phyloP scores from a whole-genome alignment of 768 basidiomycete species.

The Rhizopogon vesiculosus region DNA sequence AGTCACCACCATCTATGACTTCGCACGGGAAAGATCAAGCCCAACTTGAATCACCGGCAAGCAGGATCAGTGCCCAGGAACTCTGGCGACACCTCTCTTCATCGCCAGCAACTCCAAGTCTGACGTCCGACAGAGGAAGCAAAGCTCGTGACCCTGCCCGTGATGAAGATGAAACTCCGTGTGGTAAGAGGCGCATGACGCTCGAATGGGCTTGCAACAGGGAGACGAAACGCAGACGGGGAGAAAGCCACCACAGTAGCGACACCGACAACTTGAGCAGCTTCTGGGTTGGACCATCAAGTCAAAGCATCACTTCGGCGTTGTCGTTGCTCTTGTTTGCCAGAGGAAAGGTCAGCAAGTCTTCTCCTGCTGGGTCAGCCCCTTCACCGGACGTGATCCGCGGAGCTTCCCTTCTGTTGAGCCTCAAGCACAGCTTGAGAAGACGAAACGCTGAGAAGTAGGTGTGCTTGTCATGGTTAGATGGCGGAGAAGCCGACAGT shows the following conservation, averaged over 20 bases:
- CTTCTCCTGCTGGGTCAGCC: background rate
- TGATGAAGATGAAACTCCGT: slow-evolving; percentile 2
- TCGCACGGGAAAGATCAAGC: background rate
- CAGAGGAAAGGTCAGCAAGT: slow-evolving; percentile 1
- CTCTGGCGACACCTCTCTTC: slow-evolving; percentile 7
- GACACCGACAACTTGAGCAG: background rate
- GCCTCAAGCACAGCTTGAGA: slow-evolving; percentile 23
- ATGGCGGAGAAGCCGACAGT: background rate
- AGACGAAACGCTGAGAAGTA: background rate
- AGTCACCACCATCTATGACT: slow-evolving; percentile 1
- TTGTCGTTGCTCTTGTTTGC: slow-evolving; percentile 27
- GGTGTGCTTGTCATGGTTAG: background rate
- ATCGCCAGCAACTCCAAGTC: slow-evolving; percentile 1
- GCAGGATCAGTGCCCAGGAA: background rate
- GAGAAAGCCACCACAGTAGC: slow-evolving; percentile 6
- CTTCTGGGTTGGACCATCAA: slow-evolving; percentile 2
- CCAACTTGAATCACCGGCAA: background rate
- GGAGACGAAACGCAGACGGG: slow-evolving; percentile 31
- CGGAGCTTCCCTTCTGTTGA: slow-evolving; percentile 24
- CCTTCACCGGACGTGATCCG: slow-evolving; percentile 19
- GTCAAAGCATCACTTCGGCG: slow-evolving; percentile 18
- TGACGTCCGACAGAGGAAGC: background rate
- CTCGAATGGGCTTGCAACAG: slow-evolving; percentile 45
- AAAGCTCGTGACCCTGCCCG: background rate
- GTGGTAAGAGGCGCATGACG: slow-evolving; percentile 23